These are phyloP conservation scores for Phialophora chinensis DNA, from an alignment of 2,329 filamentous ascomycete species.

Conservation along the genomic window DNA sequence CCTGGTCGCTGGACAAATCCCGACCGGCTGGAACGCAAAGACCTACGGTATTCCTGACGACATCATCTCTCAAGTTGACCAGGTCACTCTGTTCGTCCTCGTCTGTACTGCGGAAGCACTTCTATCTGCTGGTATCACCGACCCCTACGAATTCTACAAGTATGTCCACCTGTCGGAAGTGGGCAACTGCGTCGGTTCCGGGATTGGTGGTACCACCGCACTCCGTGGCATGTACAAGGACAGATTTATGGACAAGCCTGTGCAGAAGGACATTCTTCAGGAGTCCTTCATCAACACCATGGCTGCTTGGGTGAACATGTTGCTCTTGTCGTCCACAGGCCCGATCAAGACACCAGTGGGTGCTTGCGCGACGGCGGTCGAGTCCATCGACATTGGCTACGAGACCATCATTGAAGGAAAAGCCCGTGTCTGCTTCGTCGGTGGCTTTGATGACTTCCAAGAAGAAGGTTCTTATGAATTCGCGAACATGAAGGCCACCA, in stretches of 20 bases:
- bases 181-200: slow-evolving; percentile 97
- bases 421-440: slow-evolving; percentile 94
- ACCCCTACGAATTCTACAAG: slow-evolving; percentile 99
- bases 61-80: slow-evolving; percentile 96
- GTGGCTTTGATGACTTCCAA: slow-evolving; percentile 98
- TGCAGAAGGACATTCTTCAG: slow-evolving; percentile 98
- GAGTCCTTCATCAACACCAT: slow-evolving; percentile 99
- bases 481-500: slow-evolving; percentile 99
- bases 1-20: slow-evolving; percentile 94
- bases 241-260: slow-evolving; percentile 91
- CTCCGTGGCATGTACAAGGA: slow-evolving; percentile 98
- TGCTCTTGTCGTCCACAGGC: slow-evolving; percentile 93
- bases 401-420: slow-evolving; percentile 99
- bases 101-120: slow-evolving; percentile 93
- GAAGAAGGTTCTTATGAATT: slow-evolving; percentile 99
- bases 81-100: slow-evolving; percentile 91
- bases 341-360: slow-evolving; percentile 98
- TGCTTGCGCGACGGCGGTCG: slow-evolving; percentile 95
- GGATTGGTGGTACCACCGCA: slow-evolving; percentile 93
- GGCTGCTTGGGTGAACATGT: slow-evolving; percentile 99
- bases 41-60: slow-evolving; percentile 96
- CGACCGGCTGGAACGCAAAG: slow-evolving; percentile 96
- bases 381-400: slow-evolving; percentile 96
- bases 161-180: slow-evolving; percentile 98
- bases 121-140: slow-evolving; percentile 90